Evolutionary conservation across 1,139 yeast genomes (phyloP).

Genomic region (Scheffersomyces quercinus): DNA sequence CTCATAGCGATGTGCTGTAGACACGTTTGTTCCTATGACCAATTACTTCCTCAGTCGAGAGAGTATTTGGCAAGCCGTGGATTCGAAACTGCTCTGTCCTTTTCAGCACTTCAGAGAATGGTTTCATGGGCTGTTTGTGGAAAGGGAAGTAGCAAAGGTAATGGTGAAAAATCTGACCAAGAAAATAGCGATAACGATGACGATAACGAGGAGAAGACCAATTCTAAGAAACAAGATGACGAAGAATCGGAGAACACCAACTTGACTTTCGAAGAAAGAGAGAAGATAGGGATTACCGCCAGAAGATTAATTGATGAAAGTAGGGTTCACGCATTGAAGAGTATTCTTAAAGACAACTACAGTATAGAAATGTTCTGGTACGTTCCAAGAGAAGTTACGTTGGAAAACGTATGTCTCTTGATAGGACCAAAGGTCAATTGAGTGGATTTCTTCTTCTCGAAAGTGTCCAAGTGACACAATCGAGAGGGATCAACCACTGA

Average conservation of each 20-base stretch:
- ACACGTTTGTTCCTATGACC: slow-evolving; percentile 68
- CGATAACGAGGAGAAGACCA: background rate
- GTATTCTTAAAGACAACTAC: slow-evolving; percentile 28
- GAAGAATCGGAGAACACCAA: slow-evolving; percentile 32
- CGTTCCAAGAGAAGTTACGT: slow-evolving; percentile 55
- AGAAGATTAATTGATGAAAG: slow-evolving; percentile 68
- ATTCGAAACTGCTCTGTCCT: slow-evolving; percentile 39
- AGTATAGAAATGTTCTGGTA: slow-evolving; percentile 58
- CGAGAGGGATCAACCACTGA: too few species aligned
- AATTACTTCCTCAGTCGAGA: slow-evolving; percentile 52
- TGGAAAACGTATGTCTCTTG: slow-evolving; percentile 68
- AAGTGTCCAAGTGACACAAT: too few species aligned
- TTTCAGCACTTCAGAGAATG: slow-evolving; percentile 57
- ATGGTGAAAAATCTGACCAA: slow-evolving; percentile 22
- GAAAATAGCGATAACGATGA: slow-evolving; percentile 7
- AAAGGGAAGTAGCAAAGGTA: slow-evolving; percentile 36
- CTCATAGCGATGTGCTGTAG: slow-evolving; percentile 94
- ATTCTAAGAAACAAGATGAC: slow-evolving; percentile 17
- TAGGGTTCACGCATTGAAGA: slow-evolving; percentile 46
- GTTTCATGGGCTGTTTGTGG: slow-evolving; percentile 92
- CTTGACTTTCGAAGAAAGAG: slow-evolving; percentile 48
- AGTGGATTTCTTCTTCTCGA: too few species aligned
- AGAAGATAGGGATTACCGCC: slow-evolving; percentile 61
- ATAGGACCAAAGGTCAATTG: slow-evolving; percentile 1
- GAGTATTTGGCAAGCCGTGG: slow-evolving; percentile 37